Evolutionary conservation across 2,329 filamentous ascomycete genomes (phyloP), one percentile per base, ranked within the genome.

Genomic region (Diaporthe longicolla): DNA sequence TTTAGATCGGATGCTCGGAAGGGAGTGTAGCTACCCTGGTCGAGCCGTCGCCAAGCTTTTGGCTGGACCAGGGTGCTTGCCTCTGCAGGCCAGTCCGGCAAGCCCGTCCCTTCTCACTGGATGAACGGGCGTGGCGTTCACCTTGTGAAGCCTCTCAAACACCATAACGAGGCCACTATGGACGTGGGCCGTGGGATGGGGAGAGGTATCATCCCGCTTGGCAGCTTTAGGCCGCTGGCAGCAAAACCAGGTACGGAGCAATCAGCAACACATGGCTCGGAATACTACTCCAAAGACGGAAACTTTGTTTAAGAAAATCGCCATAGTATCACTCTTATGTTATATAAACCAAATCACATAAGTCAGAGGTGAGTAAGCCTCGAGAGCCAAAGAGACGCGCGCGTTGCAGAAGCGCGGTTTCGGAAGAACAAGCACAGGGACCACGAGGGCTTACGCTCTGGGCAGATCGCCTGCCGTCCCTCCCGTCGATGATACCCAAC

Each of bases 1-100:
- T 68, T 68, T 68, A 68, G 63, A 52, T 68, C 63, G 63, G 63
- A 68, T 68, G 63, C 48, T 68, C 63, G 63, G 63, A 68, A 54
- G n/a, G 63, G 63, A 68, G 63, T n/a, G 17, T 15, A 29, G 63
- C 63, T 40, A 68, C 48, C 63, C 63, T 5, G 63, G 63, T 68
- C 63, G 63, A 68, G 63, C 63, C 48, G 32, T 52, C 32, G 63
- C 63, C 63, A 68, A 54, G 63, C 63, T 68, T 68, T 54, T 40
- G 48, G 48, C 24, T 21, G 45, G 37, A 52, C 63, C 63, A 9
- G 63, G 63, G 32, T 68, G 45, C 48, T 40, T 21, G 45, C 40
- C 15, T 29, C 29, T 32, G 37, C 29, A 63, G 24, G 48, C 6
- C 10, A 68, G 21, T 40, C 40, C 19, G 43, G 19, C 35, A 29